Percentiles rank a stretch among this genome's conserved stretches.
phyloP scores from a whole-genome alignment of 805 yeast genomes.

The Ogataea glucozyma region DNA sequence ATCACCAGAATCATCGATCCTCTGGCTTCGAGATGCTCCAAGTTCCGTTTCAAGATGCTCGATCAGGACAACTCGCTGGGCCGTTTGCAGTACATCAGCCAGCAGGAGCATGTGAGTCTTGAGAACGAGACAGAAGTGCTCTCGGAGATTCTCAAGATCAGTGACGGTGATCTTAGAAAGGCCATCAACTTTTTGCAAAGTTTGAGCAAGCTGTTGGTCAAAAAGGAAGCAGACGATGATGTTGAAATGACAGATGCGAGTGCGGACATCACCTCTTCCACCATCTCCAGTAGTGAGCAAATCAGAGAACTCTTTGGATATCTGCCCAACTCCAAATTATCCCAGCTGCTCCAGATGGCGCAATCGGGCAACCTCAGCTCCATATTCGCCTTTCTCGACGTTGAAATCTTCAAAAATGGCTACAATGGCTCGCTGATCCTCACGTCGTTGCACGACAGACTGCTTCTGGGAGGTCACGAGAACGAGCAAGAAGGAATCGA shows the following conservation, averaged over 20 bases:
- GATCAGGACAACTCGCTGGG: slow-evolving; percentile 68
- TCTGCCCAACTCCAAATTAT: slow-evolving; percentile 27
- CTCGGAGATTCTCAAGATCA: slow-evolving; percentile 63
- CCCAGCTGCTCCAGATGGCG: slow-evolving; percentile 21
- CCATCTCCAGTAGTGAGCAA: slow-evolving; percentile 15
- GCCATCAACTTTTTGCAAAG: slow-evolving; percentile 91
- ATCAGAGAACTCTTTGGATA: slow-evolving; percentile 37
- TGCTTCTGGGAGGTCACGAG: slow-evolving; percentile 26
- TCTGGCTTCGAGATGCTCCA: slow-evolving; percentile 92
- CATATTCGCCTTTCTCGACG: slow-evolving; percentile 29
- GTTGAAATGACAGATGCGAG: slow-evolving; percentile 30
- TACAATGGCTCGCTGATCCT: slow-evolving; percentile 35
- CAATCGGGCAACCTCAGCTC: slow-evolving; percentile 26
- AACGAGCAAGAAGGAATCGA: slow-evolving; percentile 36
- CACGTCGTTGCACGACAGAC: slow-evolving; percentile 34
- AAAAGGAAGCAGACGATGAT: slow-evolving; percentile 34
- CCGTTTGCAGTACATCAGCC: slow-evolving; percentile 64
- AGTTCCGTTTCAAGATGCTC: slow-evolving; percentile 83
- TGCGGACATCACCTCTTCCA: background rate
- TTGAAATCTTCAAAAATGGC: slow-evolving; percentile 34
- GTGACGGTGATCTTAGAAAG: slow-evolving; percentile 89
- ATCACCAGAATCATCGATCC: slow-evolving; percentile 97
- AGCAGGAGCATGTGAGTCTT: slow-evolving; percentile 42
- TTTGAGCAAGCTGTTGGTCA: slow-evolving; percentile 57
- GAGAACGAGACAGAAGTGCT: slow-evolving; percentile 58